Conservation (phyloP, 2,329 filamentous ascomycete genomes). For the Coniochaeta sp. region DNA sequence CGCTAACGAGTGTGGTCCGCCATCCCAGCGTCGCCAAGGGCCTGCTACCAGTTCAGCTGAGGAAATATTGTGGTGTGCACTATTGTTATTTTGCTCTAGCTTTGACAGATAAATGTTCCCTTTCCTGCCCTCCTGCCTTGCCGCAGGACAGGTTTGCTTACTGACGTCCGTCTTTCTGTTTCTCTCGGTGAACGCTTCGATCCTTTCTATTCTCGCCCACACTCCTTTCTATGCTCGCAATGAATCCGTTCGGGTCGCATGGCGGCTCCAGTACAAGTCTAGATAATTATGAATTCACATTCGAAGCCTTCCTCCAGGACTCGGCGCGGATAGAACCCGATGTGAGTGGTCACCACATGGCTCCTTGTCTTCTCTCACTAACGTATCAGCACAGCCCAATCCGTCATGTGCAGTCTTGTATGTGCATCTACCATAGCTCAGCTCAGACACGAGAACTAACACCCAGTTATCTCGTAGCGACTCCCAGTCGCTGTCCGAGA, state of each 20-base stretch:
- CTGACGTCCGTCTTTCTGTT: neutral
- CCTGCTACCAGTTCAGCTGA: neutral
- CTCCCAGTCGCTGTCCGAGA: slow-evolving; percentile 20
- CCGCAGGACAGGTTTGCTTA: no score
- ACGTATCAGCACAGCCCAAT: neutral
- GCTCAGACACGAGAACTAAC: neutral
- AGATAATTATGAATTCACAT: slow-evolving; percentile 16
- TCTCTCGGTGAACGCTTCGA: neutral
- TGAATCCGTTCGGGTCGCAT: slow-evolving; percentile 3
- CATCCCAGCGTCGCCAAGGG: neutral
- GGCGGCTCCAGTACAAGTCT: slow-evolving; percentile 4
- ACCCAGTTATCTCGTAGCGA: slow-evolving; percentile 9
- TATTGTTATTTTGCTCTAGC: neutral
- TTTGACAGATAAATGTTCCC: neutral
- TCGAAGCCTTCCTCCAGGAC: slow-evolving; percentile 16
- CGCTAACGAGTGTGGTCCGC: neutral
- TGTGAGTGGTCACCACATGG: slow-evolving; percentile 9
- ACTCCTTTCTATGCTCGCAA: neutral
- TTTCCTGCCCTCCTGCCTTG: neutral
- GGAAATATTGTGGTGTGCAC: neutral
- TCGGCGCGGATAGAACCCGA: slow-evolving; percentile 14
- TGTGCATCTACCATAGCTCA: neutral
- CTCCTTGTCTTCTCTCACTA: neutral
- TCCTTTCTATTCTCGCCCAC: neutral
- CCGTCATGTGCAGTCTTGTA: neutral